Evolutionary conservation across 345 rosid species (phyloP).

Genomic region (Mangifera indica): DNA sequence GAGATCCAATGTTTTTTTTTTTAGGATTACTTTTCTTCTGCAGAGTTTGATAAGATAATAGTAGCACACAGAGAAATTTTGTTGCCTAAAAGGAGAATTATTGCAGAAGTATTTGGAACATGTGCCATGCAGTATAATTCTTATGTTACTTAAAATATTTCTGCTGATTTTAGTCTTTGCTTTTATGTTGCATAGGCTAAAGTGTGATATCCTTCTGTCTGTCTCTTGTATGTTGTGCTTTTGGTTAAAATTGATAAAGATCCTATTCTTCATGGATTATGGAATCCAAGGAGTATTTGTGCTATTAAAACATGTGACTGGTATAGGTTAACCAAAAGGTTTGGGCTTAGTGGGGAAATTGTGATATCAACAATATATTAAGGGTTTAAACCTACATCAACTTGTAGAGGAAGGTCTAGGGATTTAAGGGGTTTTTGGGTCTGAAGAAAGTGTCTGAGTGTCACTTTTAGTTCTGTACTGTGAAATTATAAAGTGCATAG

Average conservation of each 20-base stretch:
- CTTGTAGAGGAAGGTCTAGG: too few relatives aligned
- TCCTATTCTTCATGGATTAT: too few relatives aligned
- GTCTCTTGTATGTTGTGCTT: background rate
- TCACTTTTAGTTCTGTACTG: background rate
- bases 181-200: background rate
- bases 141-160: background rate
- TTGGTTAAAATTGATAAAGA: background rate
- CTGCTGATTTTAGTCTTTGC: background rate
- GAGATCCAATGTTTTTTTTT: background rate
- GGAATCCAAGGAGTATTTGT: background rate
- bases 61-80: background rate
- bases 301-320: background rate
- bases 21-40: background rate
- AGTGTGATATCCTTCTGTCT: background rate
- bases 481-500: too few relatives aligned
- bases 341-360: too few relatives aligned
- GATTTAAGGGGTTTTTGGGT: too few relatives aligned
- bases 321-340: too few relatives aligned
- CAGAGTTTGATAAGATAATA: too few relatives aligned
- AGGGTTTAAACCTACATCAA: too few relatives aligned
- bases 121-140: background rate
- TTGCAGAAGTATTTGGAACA: background rate
- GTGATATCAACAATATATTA: too few relatives aligned
- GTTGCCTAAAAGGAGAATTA: background rate
- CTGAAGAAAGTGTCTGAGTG: background rate